These are phyloP conservation scores for Leccinellum albellum DNA, from an alignment of 768 basidiomycete species.

Conservation along the genomic window DNA sequence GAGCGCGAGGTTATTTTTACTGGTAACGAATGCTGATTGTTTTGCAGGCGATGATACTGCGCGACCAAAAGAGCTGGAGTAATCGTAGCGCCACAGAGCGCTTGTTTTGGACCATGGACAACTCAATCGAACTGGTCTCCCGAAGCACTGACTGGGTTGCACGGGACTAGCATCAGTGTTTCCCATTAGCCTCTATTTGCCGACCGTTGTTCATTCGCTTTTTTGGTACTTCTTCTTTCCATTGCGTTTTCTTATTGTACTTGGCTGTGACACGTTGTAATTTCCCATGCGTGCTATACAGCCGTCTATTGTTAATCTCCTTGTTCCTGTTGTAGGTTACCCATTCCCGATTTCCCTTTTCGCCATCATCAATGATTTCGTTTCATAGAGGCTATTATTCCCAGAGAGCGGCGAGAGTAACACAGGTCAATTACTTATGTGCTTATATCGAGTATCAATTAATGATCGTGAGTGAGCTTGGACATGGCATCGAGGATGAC, in stretches of 20 bases:
- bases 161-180: slow-evolving; percentile 45
- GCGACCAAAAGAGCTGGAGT: slow-evolving; percentile 96
- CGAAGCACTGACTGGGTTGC: slow-evolving; percentile 86
- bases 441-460: slow-evolving; percentile 16
- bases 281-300: slow-evolving; percentile 10
- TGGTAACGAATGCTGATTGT: slow-evolving; percentile 1
- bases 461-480: background rate
- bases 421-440: slow-evolving; percentile 17
- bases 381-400: slow-evolving; percentile 4
- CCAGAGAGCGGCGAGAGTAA: slow-evolving; percentile 13
- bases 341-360: slow-evolving; percentile 10
- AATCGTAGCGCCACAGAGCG: slow-evolving; percentile 86
- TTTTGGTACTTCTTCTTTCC: slow-evolving; percentile 7
- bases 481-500: no score
- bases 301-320: slow-evolving; percentile 9
- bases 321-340: slow-evolving; percentile 21
- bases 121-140: slow-evolving; percentile 81
- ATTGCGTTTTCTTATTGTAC: slow-evolving; percentile 17
- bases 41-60: slow-evolving; percentile 87
- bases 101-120: slow-evolving; percentile 90
- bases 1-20: slow-evolving; percentile 11
- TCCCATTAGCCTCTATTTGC: background rate
- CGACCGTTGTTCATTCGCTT: slow-evolving; percentile 5
- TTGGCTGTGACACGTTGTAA: slow-evolving; percentile 20
- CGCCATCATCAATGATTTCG: slow-evolving; percentile 4